A percentile compares a stretch with the other conserved stretches of the same genome.
These are phyloP conservation scores for Alternaria sp. DNA, from an alignment of 2,329 filamentous ascomycete genomes.

Conservation along the genomic window DNA sequence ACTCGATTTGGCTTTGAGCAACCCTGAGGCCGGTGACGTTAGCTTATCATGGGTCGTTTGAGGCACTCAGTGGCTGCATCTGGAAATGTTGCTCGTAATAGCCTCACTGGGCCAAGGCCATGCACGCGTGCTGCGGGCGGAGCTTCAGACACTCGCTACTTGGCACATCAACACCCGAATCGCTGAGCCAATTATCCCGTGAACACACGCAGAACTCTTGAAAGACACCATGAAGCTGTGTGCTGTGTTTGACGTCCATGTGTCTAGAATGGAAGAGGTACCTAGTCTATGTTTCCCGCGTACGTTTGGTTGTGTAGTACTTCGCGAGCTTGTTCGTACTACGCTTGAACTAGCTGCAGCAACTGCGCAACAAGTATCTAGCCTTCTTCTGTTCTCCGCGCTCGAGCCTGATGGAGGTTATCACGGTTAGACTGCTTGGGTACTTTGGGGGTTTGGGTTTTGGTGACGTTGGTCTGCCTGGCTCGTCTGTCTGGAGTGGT, in stretches of 20 bases:
- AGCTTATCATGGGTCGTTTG: constrained; percentile 6
- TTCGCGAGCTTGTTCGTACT: neutral
- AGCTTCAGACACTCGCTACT: constrained; percentile 16
- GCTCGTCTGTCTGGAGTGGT: neutral
- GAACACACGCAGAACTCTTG: neutral
- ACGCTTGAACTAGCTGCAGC: neutral
- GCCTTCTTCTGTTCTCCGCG: no score
- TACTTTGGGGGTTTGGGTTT: neutral
- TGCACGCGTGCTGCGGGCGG: constrained; percentile 7
- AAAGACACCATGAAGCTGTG: no score
- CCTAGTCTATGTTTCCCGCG: no score
- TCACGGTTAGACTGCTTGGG: neutral
- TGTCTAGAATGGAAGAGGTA: neutral
- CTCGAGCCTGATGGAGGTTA: no score
- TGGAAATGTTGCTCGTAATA: constrained; percentile 4
- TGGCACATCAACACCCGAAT: constrained; percentile 8
- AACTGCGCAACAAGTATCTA: no score
- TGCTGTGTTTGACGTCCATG: no score
- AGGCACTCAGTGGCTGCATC: constrained; percentile 6
- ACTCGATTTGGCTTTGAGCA: neutral
- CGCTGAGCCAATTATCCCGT: neutral
- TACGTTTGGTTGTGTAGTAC: neutral
- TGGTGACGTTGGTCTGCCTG: neutral
- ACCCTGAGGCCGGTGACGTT: constrained; percentile 5
- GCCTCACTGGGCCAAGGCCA: constrained; percentile 8